These are phyloP conservation scores for Melastoma malabathricum DNA, from an alignment of 345 rosid genomes.

Conservation along the genomic window DNA sequence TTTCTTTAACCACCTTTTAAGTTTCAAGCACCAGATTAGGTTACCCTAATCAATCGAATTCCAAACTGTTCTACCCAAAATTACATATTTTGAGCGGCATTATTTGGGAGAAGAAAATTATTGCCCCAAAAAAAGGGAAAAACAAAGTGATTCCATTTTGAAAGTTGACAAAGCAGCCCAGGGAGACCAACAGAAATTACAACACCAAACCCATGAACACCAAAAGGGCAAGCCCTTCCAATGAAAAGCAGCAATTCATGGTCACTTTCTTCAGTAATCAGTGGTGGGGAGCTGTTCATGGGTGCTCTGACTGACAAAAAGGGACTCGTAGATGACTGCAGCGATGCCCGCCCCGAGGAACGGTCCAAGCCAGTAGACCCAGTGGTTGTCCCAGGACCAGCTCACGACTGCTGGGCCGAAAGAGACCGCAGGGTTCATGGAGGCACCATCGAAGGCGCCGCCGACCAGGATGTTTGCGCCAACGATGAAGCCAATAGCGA, in stretches of 20 bases:
- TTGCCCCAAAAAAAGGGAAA: slow-evolving; percentile 6
- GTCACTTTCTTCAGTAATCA: slow-evolving; percentile 22
- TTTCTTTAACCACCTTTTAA: too few relatives aligned
- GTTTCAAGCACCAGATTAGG: too few relatives aligned
- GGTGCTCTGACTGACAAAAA: slow-evolving; percentile 37
- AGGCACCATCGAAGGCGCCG: slow-evolving; percentile 82
- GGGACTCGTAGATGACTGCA: slow-evolving; percentile 42
- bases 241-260: neutral
- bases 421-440: slow-evolving; percentile 94
- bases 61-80: too few relatives aligned
- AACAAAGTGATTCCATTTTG: neutral
- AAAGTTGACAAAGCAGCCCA: slow-evolving; percentile 1
- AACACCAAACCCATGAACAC: slow-evolving; percentile 4
- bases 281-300: slow-evolving; percentile 56
- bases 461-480: slow-evolving; percentile 92
- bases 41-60: too few relatives aligned
- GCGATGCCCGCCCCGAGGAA: slow-evolving; percentile 69
- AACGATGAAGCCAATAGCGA: slow-evolving; percentile 78
- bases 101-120: neutral
- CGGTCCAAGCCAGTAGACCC: slow-evolving; percentile 99
- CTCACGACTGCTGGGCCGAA: slow-evolving; percentile 97
- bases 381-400: slow-evolving; percentile 84
- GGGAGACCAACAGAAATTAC: slow-evolving; percentile 5
- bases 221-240: neutral
- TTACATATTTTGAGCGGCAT: too few relatives aligned